phyloP scores from a whole-genome alignment of 495 filamentous ascomycete genomes.

The Aspergillus sclerotioniger region DNA sequence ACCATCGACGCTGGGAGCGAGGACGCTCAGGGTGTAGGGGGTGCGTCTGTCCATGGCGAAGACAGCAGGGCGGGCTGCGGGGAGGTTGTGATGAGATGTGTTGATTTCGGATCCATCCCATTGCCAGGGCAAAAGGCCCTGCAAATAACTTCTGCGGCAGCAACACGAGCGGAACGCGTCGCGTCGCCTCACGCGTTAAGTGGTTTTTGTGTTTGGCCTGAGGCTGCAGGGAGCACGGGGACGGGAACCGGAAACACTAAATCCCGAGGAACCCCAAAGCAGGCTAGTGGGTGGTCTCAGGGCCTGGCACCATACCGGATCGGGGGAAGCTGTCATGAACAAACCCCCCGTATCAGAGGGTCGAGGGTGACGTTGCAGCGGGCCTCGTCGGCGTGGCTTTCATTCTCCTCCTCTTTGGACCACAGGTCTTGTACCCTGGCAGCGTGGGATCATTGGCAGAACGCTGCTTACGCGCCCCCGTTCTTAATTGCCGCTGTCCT shows the following conservation, averaged over 20 bases:
- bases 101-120: conserved; percentile 13
- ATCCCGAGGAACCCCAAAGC: background rate
- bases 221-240: conserved; percentile 14
- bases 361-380: conserved; percentile 15
- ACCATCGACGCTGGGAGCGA: conserved; percentile 63
- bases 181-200: conserved; percentile 44
- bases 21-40: conserved; percentile 77
- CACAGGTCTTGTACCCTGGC: background rate
- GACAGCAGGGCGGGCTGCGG: conserved; percentile 24
- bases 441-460: background rate
- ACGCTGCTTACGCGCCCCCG: conserved; percentile 1
- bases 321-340: conserved; percentile 32
- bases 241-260: conserved; percentile 11
- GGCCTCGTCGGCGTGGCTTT: conserved; percentile 1
- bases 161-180: conserved; percentile 35
- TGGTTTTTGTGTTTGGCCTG: conserved; percentile 37
- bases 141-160: conserved; percentile 29
- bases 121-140: conserved; percentile 19
- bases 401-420: background rate
- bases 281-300: conserved; percentile 9
- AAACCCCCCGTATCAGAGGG: conserved; percentile 13
- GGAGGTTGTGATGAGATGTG: conserved; percentile 22
- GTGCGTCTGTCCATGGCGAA: conserved; percentile 81
- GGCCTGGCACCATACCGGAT: conserved; percentile 34
- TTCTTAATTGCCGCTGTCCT: conserved; percentile 17